Conservation (phyloP, 176 grass and related monocot genomes). For the Oryza meridionalis region DNA sequence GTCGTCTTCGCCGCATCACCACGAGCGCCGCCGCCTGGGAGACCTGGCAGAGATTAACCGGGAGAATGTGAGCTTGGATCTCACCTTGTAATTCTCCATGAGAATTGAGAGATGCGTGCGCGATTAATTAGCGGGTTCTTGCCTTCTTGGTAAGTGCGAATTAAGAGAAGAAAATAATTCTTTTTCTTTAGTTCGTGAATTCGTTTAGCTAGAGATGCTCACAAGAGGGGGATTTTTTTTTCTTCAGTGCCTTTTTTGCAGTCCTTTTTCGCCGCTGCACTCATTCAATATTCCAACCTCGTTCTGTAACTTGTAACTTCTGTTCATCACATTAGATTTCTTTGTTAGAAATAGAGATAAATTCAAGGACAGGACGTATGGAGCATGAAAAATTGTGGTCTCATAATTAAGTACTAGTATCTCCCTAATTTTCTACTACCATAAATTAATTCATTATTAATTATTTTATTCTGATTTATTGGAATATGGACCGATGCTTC, state of each 20-base stretch:
- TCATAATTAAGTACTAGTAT: background rate
- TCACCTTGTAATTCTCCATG: constrained; percentile 68
- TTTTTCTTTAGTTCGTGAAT: constrained; percentile 33
- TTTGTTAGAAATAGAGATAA: constrained; percentile 35
- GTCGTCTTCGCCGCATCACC: constrained; percentile 54
- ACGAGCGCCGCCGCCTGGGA: constrained; percentile 42
- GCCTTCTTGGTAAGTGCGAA: background rate
- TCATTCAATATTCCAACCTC: constrained; percentile 12
- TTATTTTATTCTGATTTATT: background rate
- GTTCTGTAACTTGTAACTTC: background rate
- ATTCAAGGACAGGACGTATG: background rate
- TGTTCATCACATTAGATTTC: constrained; percentile 36
- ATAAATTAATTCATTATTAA: background rate
- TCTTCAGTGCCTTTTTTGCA: constrained; percentile 16
- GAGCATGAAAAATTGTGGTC: constrained; percentile 7
- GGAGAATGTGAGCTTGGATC: constrained; percentile 86
- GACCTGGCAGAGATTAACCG: constrained; percentile 42
- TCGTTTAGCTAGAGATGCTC: constrained; percentile 27
- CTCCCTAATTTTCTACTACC: background rate
- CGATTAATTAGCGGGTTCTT: constrained; percentile 31
- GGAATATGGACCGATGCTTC: background rate
- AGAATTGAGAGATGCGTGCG: background rate
- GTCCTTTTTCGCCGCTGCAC: constrained; percentile 20
- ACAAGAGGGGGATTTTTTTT: constrained; percentile 17
- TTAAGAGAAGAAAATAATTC: background rate